Evolutionary conservation across 2,329 filamentous ascomycete species (phyloP), one percentile per base, ranked within the genome.

Genomic region (Fusarium globosum): DNA sequence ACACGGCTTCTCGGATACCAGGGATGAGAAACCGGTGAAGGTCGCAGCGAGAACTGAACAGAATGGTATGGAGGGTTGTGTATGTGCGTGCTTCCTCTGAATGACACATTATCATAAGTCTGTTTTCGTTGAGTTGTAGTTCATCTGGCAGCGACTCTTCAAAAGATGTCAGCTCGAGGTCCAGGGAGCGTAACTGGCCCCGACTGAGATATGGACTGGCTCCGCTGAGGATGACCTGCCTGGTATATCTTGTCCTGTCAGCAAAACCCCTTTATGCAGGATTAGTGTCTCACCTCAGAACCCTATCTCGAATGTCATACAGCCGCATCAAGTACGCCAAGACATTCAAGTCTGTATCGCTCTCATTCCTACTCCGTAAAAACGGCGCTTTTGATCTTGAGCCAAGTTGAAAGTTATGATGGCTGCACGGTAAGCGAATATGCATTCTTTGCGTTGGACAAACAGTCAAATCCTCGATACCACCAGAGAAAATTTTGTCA

Each of bases 381-480:
- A 73, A 79, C 1, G 61, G 61, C 1, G 77, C 64, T 0, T 68
- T 61, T 1, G 79, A 80, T 6, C 26, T 45, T 2, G 76, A 53
- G 0, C 78, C 78, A 9, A 76, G 72, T 15, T 79, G 75, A 7
- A 80, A 80, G 13, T 72, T 74, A 18, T 74, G 71, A 9, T 79
- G 69, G 12, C 74, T 73, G 21, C 76, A 73, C 0, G 78, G 79
- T 5, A 80, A 36, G 1, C 77, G 68, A 15, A 80, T 69, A 16
- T 78, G 74, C 46, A 80, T 75, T 11, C 77, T 59, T 10, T 75
- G 64, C 0, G 71, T 65, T 0, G 76, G 77, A 35, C 78, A 80
- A 6, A 80, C 72, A 1, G 77, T 72, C 14, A 81, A 35, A 36
- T 81, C 79, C 10, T 80, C 75, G 18, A 80, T 77, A 0, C 79